phyloP scores from a whole-genome alignment of 306 rosid genomes.

The Cucurbita moschata region DNA sequence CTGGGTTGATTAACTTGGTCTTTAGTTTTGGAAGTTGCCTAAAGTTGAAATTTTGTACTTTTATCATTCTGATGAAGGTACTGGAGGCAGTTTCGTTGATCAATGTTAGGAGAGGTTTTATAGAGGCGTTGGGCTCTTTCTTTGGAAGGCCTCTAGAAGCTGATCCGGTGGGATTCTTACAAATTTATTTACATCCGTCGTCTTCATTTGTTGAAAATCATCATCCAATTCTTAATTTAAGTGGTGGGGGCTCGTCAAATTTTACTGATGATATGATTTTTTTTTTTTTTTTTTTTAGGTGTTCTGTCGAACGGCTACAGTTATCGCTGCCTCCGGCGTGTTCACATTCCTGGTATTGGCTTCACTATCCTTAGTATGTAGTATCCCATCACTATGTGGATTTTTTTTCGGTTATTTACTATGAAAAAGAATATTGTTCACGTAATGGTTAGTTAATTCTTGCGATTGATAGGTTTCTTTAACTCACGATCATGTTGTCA shows the following conservation, averaged over 20 bases:
- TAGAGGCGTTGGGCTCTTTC: constrained; percentile 54
- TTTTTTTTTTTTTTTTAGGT: constrained; percentile 29
- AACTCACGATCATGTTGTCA: not conserved
- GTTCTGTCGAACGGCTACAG: constrained; percentile 76
- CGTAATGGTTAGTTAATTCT: not conserved
- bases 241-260: not conserved
- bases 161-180: constrained; percentile 49
- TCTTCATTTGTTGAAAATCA: constrained; percentile 1
- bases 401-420: not conserved
- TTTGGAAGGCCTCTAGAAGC: constrained; percentile 93
- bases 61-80: constrained; percentile 33
- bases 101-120: constrained; percentile 67
- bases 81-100: constrained; percentile 63
- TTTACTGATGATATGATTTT: constrained; percentile 4
- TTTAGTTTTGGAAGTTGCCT: not conserved
- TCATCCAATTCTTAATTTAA: not conserved
- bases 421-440: not conserved
- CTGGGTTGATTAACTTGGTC: not conserved
- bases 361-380: not conserved
- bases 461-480: not conserved
- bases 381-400: not conserved
- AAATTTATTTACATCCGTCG: not conserved
- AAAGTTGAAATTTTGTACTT: not conserved
- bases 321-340: constrained; percentile 51
- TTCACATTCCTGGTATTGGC: constrained; percentile 70